phyloP scores from a whole-genome alignment of 805 yeast genomes.

The Candida boleticola region DNA sequence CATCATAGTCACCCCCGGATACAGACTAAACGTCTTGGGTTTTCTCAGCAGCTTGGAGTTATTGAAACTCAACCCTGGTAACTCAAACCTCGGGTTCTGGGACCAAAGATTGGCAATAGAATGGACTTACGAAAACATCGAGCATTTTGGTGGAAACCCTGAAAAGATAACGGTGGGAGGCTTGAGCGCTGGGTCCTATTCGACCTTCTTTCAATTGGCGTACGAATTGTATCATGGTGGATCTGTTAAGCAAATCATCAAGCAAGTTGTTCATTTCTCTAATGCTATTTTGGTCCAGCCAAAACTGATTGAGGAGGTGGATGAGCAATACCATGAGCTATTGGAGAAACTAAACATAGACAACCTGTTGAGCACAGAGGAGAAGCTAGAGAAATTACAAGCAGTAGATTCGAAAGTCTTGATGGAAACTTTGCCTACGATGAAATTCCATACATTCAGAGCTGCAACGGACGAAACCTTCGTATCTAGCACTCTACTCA shows the following conservation, averaged over 20 bases:
- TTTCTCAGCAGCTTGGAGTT: constrained; percentile 22
- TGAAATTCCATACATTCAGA: constrained; percentile 32
- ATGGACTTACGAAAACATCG: constrained; percentile 45
- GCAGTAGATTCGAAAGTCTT: constrained; percentile 10
- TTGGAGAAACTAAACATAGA: constrained; percentile 20
- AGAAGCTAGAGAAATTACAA: constrained; percentile 15
- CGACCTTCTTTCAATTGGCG: constrained; percentile 40
- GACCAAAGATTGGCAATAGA: constrained; percentile 47
- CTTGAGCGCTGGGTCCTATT: constrained; percentile 41
- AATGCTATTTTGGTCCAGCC: constrained; percentile 39
- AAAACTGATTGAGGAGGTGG: constrained; percentile 30
- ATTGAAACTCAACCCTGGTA: constrained; percentile 10
- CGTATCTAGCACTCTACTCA: constrained; percentile 25
- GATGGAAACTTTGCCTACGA: constrained; percentile 17
- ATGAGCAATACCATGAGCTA: constrained; percentile 36
- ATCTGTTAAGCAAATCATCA: constrained; percentile 36
- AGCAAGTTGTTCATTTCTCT: constrained; percentile 34
- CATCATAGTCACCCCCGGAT: constrained; percentile 36
- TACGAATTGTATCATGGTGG: constrained; percentile 40
- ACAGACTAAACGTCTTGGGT: constrained; percentile 36
- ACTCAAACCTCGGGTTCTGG: constrained; percentile 42
- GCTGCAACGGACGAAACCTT: constrained; percentile 41
- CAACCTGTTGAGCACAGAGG: constrained; percentile 10
- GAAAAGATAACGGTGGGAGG: constrained; percentile 44
- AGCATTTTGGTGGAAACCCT: constrained; percentile 47